Percentiles rank a stretch among this genome's conserved stretches.
phyloP scores from a whole-genome alignment of 176 grass and related monocot genomes.

The Aechmea fasciata region DNA sequence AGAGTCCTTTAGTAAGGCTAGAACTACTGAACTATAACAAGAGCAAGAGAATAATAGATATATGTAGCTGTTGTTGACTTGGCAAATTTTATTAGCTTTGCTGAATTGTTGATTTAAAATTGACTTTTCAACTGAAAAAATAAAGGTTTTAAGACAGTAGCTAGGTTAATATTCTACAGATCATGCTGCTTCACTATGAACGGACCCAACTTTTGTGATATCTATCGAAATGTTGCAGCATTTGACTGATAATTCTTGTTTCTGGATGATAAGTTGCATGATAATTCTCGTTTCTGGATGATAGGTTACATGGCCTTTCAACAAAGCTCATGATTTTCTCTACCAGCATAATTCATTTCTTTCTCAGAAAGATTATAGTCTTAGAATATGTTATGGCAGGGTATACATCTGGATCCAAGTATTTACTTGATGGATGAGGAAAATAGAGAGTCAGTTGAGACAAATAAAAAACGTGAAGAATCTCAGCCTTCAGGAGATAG shows the following conservation, averaged over 20 bases:
- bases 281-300: background rate
- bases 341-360: background rate
- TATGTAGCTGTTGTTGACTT: too few relatives aligned
- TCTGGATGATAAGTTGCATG: background rate
- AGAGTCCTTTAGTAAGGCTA: too few relatives aligned
- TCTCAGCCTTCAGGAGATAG: conserved; percentile 21
- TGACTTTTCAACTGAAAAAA: too few relatives aligned
- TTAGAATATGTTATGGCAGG: conserved; percentile 34
- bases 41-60: too few relatives aligned
- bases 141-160: too few relatives aligned
- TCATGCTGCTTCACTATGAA: background rate
- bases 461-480: conserved; percentile 23
- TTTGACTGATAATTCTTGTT: background rate
- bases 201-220: background rate
- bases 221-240: background rate
- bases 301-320: background rate
- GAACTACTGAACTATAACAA: too few relatives aligned
- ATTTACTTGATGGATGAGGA: conserved; percentile 97
- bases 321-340: background rate
- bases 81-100: too few relatives aligned
- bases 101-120: too few relatives aligned
- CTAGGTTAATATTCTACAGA: too few relatives aligned
- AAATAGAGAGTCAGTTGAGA: conserved; percentile 45
- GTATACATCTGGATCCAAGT: conserved; percentile 98
- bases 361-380: conserved; percentile 2